These are phyloP conservation scores for Neopestalotiopsis rosae DNA, from an alignment of 2,329 filamentous ascomycete species.

Conservation along the genomic window DNA sequence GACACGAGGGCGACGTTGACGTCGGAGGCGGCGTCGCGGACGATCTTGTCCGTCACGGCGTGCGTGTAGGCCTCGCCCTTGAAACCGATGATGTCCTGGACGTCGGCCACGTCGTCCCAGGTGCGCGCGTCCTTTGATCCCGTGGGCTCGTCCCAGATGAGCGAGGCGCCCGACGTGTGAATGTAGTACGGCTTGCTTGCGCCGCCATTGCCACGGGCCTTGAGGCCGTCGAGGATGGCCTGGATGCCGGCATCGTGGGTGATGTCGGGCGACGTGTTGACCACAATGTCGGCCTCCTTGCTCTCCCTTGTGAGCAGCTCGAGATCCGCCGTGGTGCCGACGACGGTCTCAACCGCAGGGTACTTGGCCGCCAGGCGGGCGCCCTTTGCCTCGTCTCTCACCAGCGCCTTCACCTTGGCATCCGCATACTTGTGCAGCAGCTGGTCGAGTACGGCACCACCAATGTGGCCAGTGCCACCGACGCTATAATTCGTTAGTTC, in stretches of 20 bases:
- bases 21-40: slow-evolving; percentile 18
- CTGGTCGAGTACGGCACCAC: slow-evolving; percentile 26
- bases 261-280: slow-evolving; percentile 26
- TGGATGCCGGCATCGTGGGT: slow-evolving; percentile 22
- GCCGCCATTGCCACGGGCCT: neutral
- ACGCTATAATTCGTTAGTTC: slow-evolving; percentile 20
- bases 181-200: slow-evolving; percentile 22
- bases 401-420: slow-evolving; percentile 21
- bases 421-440: slow-evolving; percentile 20
- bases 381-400: slow-evolving; percentile 21
- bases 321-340: slow-evolving; percentile 20
- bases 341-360: slow-evolving; percentile 19
- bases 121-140: slow-evolving; percentile 19
- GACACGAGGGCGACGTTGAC: slow-evolving; percentile 28
- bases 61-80: slow-evolving; percentile 24
- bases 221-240: slow-evolving; percentile 20
- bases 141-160: slow-evolving; percentile 25
- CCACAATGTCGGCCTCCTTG: slow-evolving; percentile 25
- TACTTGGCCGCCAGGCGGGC: slow-evolving; percentile 22
- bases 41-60: slow-evolving; percentile 25
- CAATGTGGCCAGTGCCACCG: slow-evolving; percentile 26
- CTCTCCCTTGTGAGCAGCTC: slow-evolving; percentile 19
- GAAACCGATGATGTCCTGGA: slow-evolving; percentile 19
- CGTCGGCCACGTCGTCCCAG: slow-evolving; percentile 28
- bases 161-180: slow-evolving; percentile 26